Evolutionary conservation across 208 protist genomes (phyloP), one percentile per base, ranked within the genome.

Genomic region (Trypanosoma theileri): DNA sequence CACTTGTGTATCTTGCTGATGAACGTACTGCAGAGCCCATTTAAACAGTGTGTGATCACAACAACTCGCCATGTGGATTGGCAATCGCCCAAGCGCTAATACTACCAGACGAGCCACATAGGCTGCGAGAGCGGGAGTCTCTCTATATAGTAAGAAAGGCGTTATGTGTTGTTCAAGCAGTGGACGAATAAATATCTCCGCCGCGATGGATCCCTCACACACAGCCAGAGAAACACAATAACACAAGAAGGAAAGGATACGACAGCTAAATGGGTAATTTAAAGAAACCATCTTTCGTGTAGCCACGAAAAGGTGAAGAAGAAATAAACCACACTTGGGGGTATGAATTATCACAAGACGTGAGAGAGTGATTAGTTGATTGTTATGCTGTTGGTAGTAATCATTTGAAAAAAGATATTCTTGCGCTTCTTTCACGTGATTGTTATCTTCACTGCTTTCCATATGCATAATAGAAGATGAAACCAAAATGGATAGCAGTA

Each of bases 31-130:
- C 19, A 73, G 12, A 12, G 61, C 59, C 73, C 73, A 78, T 48
- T 45, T 72, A 56, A 78, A 72, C 0, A 78, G 16, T 22, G 73
- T 68, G 45, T 73, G 67, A 42, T 78, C 73, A 42, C 66, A 73
- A 21, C 59, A 62, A 42, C 66, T 72, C 41, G 56, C 52, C 21
- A 56, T 41, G 22, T 14, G 28, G 6, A 54, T 16, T 11, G 66
- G 55, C 2, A 78, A 17, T 16, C 62, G 69, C 4, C 61, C 54
- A 3, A 79, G 76, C 24, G 72, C 31, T 8, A 77, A 55, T 14
- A 63, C 62, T 14, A 79, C 56, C 52, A 75, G 46, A 17, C 70
- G 67, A 19, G 73, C 52, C 17, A 69, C 65, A 66, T 75, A 61
- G 42, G 57, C 68, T 53, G 59, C 42, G 24, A 79, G 44, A 21